Evolutionary conservation across 2,329 filamentous ascomycete genomes (phyloP), one percentile per base, ranked within the genome.

Genomic region (Phialemoniopsis sp.): DNA sequence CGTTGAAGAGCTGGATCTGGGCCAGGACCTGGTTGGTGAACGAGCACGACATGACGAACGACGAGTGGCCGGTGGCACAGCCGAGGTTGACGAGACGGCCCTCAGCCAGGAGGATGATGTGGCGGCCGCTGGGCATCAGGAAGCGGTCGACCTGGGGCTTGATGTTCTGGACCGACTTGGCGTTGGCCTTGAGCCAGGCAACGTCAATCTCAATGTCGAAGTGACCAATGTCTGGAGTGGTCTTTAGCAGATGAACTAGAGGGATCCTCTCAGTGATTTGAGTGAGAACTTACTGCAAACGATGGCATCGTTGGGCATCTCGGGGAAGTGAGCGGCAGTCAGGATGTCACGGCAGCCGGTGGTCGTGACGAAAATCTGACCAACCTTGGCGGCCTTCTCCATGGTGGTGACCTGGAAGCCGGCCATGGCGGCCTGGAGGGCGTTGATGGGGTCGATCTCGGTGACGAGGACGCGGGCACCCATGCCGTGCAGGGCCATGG

Each of bases 1-100:
- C 85, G 86, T 97, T 97, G 87, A 72, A 98, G 61, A 98, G 77
- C 77, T 95, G 85, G 75, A 98, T 97, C 79, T 98, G 93, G 54
- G 93, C 93, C 67, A 98, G 88, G 59, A 97, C 93, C 81, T 98
- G 93, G 86, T 98, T 98, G 81, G 90, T 95, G 86, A 98, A 98
- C 50, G 91, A 97, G 86, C 93, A 98, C 58, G 90, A 96, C 93
- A 98, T 97, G 78, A 98, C 93, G 72, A 98, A 98, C 38, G 91
- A 97, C 55, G 90, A 95, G 86, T 98, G 93, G 55, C 93, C 93
- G 50, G 93, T 98, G 64, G 93, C 93, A 72, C 93, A 98, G 70
- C 93, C 93, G 57, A 98, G 80, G 85, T 98, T 98, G 76, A 98
- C 93, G 52, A 98, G 87, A 78, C 93, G 91, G 57, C 93, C 93